Percentiles rank a stretch among this genome's conserved stretches.
phyloP scores from a whole-genome alignment of 495 filamentous ascomycete genomes.

The Neohortaea acidophila region DNA sequence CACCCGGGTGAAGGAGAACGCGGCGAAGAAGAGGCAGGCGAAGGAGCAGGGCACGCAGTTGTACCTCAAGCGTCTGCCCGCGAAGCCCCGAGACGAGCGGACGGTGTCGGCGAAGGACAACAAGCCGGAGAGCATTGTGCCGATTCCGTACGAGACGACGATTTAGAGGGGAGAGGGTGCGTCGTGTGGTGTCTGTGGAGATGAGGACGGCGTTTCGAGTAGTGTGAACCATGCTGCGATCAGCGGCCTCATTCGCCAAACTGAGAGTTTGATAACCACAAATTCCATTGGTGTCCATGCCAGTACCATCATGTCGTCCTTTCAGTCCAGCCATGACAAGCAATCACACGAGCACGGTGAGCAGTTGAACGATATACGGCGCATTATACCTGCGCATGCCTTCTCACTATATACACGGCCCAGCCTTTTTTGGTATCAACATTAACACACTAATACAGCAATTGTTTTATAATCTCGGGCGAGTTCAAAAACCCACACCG shows the following conservation, averaged over 20 bases:
- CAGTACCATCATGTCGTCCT: too few relatives aligned
- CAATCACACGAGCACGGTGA: too few relatives aligned
- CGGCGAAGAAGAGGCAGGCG: conserved; percentile 75
- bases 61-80: conserved; percentile 81
- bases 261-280: too few relatives aligned
- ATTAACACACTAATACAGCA: conserved; percentile 1
- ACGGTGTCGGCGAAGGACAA: conserved; percentile 61
- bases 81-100: conserved; percentile 60
- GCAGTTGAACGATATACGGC: too few relatives aligned
- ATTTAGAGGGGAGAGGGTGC: conserved; percentile 48
- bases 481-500: conserved; percentile 1
- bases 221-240: too few relatives aligned
- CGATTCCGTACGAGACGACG: conserved; percentile 92
- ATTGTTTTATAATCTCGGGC: neutral
- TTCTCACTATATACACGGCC: too few relatives aligned
- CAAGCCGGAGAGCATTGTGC: conserved; percentile 76
- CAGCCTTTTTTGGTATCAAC: too few relatives aligned
- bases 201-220: too few relatives aligned
- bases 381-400: too few relatives aligned
- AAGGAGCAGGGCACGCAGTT: conserved; percentile 75
- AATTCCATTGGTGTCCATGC: neutral
- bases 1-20: conserved; percentile 89
- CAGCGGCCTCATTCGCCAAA: too few relatives aligned
- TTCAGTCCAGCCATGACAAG: too few relatives aligned
- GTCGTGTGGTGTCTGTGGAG: conserved; percentile 5